These are phyloP conservation scores for Acmispon strigosus DNA, from an alignment of 306 rosid species.

Conservation along the genomic window DNA sequence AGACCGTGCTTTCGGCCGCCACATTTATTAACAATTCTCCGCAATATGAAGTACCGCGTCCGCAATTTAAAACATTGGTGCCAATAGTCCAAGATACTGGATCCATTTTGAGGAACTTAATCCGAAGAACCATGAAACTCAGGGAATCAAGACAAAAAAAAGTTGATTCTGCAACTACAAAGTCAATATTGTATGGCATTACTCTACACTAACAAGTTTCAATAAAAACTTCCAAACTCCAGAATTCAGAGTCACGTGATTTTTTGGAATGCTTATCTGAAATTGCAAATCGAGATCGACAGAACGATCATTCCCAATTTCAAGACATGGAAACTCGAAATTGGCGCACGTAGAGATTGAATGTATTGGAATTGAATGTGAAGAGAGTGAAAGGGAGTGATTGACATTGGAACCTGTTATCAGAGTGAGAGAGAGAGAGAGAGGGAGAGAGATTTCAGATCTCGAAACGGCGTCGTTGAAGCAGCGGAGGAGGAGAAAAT, in stretches of 20 bases:
- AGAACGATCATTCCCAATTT: not conserved
- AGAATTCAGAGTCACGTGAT: not conserved
- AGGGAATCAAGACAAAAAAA: not conserved
- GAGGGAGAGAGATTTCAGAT: slow-evolving; percentile 14
- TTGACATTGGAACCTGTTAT: slow-evolving; percentile 12
- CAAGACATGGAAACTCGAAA: not conserved
- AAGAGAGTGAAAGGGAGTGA: not conserved
- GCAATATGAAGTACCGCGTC: too few relatives aligned
- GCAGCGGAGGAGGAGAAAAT: slow-evolving; percentile 13
- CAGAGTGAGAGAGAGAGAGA: slow-evolving; percentile 5
- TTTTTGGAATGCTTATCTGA: not conserved
- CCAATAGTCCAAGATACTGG: not conserved
- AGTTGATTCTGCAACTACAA: not conserved
- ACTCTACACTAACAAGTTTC: not conserved
- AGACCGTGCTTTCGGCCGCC: too few relatives aligned
- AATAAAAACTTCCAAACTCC: too few relatives aligned
- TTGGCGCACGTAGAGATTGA: not conserved
- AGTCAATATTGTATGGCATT: not conserved
- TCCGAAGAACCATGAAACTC: not conserved
- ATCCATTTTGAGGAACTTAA: not conserved
- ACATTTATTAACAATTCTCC: too few relatives aligned
- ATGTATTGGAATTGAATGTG: not conserved
- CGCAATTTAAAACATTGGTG: too few relatives aligned
- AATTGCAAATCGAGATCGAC: slow-evolving; percentile 13
- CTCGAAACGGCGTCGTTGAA: slow-evolving; percentile 9